Evolutionary conservation across 139 green algal genomes (phyloP).

Genomic region (Chlorella sp.): DNA sequence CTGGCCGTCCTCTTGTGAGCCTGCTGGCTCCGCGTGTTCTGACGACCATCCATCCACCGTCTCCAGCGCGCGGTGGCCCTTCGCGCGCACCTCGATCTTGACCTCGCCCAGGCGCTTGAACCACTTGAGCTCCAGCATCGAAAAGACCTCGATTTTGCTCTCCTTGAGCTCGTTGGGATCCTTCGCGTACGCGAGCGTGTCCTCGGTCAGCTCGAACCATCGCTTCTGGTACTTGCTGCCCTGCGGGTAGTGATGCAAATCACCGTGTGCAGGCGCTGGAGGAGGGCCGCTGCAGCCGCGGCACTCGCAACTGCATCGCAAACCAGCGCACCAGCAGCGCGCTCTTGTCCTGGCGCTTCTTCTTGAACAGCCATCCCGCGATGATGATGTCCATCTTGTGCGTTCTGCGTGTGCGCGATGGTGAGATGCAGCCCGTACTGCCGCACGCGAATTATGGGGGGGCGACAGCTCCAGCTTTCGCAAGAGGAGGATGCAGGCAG

Average conservation of each 20-base stretch:
- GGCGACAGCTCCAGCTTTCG: too few species aligned
- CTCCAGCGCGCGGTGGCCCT: background rate
- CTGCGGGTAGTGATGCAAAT: constrained; percentile 10
- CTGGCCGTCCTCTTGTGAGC: background rate
- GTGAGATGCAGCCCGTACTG: too few species aligned
- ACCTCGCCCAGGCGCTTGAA: constrained; percentile 2
- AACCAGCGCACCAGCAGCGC: background rate
- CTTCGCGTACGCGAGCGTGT: constrained; percentile 17
- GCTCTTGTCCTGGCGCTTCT: constrained; percentile 15
- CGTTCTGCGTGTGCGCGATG: too few species aligned
- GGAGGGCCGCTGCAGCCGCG: too few species aligned
- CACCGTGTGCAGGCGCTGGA: too few species aligned
- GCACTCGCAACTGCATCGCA: background rate
- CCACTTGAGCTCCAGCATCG: constrained; percentile 8
- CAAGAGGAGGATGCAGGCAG: too few species aligned
- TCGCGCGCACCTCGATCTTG: constrained; percentile 15
- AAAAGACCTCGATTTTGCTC: constrained; percentile 8
- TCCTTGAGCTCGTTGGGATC: constrained; percentile 2
- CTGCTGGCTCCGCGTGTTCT: background rate
- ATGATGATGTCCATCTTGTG: constrained; percentile 4
- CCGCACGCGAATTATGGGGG: too few species aligned
- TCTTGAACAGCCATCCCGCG: constrained; percentile 14
- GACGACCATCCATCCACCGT: background rate
- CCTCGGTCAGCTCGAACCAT: constrained; percentile 19
- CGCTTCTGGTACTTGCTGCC: constrained; percentile 19